Percentiles rank a stretch among this genome's conserved stretches.
Evolutionary conservation across 208 protist genomes (phyloP).

Genomic region (Leishmania aethiopica): DNA sequence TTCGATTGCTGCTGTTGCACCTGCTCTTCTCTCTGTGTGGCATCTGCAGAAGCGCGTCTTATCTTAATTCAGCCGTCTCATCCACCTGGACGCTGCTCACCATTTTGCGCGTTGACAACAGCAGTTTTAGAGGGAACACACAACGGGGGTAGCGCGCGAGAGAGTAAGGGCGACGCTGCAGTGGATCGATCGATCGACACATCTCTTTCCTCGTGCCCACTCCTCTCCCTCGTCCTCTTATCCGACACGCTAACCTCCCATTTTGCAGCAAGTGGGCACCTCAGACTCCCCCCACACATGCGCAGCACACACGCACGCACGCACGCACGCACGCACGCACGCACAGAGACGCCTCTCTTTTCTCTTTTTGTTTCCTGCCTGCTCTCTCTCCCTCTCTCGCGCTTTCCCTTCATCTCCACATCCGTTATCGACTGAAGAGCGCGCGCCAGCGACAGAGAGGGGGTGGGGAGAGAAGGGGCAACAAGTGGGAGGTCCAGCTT

Average conservation of each 20-base stretch:
- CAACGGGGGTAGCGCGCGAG: not conserved
- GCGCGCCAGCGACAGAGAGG: not conserved
- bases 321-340: not conserved
- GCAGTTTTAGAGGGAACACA: not conserved
- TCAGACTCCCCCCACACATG: not conserved
- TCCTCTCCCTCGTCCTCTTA: not conserved
- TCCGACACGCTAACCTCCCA: not conserved
- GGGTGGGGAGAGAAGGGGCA: not conserved
- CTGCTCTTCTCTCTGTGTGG: not conserved
- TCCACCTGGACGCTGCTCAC: not conserved
- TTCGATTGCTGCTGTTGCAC: no score
- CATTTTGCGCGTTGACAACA: not conserved
- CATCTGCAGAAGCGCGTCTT: not conserved
- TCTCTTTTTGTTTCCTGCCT: not conserved
- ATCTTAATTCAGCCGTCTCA: not conserved
- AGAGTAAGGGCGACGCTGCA: not conserved
- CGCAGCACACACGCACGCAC: not conserved
- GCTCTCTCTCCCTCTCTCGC: not conserved
- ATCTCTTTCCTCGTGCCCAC: not conserved
- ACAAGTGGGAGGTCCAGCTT: not conserved
- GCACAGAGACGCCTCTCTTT: not conserved
- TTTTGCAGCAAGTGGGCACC: not conserved
- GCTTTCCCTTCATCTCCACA: not conserved
- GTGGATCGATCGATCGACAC: not conserved
- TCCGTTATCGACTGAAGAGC: not conserved